Percentiles rank a stretch among this genome's conserved stretches.
Conservation (phyloP, 441 rosid genomes). For the Gossypium aridum region DNA sequence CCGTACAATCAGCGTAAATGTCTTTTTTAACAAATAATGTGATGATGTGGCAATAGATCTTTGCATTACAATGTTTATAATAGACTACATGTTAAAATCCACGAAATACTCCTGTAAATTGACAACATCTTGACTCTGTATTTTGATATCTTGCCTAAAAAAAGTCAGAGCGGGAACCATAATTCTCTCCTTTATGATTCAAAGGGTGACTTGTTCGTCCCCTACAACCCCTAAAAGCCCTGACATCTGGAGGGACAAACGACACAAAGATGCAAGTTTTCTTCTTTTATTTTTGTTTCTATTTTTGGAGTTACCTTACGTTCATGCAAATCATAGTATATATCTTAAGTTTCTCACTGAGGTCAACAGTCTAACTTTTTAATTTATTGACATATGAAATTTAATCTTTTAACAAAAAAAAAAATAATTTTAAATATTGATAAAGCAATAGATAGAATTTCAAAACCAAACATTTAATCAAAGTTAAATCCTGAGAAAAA, state of each 20-base stretch:
- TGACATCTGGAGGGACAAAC: constrained; percentile 19
- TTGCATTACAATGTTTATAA: background rate
- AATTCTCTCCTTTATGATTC: constrained; percentile 6
- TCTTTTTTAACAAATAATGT: background rate
- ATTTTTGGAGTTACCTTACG: background rate
- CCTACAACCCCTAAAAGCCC: constrained; percentile 14
- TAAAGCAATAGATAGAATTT: no score
- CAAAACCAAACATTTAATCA: no score
- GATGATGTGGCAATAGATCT: background rate
- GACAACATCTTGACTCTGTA: background rate
- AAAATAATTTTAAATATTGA: no score
- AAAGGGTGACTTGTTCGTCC: constrained; percentile 11
- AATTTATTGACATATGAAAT: no score
- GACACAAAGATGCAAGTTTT: background rate
- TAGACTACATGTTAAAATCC: background rate
- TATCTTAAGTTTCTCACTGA: no score
- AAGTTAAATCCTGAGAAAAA: no score
- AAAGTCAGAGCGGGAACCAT: background rate
- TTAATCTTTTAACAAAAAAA: no score
- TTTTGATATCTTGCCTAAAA: background rate
- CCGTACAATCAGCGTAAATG: background rate
- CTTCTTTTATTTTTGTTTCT: background rate
- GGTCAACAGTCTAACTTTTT: no score
- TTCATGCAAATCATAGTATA: background rate
- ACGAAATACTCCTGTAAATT: background rate